Evolutionary conservation across 2,329 filamentous ascomycete species (phyloP).

Genomic region (Aspergillus pseudoglaucus): DNA sequence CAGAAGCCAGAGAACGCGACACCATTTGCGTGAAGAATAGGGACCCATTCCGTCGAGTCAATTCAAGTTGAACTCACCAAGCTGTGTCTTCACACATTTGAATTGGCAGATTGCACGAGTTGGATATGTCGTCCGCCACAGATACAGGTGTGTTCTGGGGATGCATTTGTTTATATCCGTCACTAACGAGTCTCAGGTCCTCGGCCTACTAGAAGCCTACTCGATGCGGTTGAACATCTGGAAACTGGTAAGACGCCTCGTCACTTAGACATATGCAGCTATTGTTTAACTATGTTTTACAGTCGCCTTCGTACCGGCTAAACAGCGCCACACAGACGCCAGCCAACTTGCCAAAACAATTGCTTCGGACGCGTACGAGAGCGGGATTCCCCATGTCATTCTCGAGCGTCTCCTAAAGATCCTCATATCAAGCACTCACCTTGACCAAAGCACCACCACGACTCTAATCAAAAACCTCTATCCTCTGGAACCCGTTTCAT

Average conservation of each 20-base stretch:
- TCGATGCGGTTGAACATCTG: constrained; percentile 30
- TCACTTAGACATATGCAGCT: neutral
- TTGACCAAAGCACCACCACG: constrained; percentile 69
- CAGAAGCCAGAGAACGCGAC: constrained; percentile 6
- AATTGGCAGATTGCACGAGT: neutral
- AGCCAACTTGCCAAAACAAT: constrained; percentile 60
- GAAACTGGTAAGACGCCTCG: constrained; percentile 26
- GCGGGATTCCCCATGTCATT: constrained; percentile 57
- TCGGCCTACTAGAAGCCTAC: constrained; percentile 17
- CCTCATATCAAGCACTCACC: constrained; percentile 57
- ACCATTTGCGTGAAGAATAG: neutral
- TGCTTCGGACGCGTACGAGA: constrained; percentile 57
- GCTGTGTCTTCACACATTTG: too few species aligned
- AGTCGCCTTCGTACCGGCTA: constrained; percentile 49
- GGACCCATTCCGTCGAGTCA: neutral
- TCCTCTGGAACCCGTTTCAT: constrained; percentile 58
- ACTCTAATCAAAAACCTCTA: constrained; percentile 69
- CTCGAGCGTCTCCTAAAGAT: constrained; percentile 61
- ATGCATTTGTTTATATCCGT: too few species aligned
- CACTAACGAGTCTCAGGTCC: constrained; percentile 4
- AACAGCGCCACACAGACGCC: constrained; percentile 58
- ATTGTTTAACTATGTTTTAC: neutral
- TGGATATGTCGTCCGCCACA: constrained; percentile 12
- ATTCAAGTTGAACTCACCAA: neutral
- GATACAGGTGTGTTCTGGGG: constrained; percentile 11